Percentiles rank a stretch among this genome's conserved stretches.
These are phyloP conservation scores for Colletotrichum lupini DNA, from an alignment of 2,329 filamentous ascomycete species.

Conservation along the genomic window DNA sequence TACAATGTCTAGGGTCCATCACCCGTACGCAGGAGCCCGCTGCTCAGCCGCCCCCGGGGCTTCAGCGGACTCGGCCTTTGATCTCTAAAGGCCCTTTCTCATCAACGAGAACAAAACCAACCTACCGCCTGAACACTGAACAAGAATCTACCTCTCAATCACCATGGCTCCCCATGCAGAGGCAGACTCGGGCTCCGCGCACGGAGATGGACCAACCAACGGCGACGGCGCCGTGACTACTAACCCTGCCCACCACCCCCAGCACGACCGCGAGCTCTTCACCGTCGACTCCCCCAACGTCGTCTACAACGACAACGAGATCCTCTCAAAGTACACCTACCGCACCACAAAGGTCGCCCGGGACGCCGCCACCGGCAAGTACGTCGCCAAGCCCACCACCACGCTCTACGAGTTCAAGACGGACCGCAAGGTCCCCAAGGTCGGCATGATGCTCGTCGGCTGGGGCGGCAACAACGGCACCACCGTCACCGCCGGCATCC, in stretches of 20 bases:
- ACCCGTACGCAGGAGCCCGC: constrained; percentile 96
- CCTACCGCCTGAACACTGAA: constrained; percentile 37
- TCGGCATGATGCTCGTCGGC: constrained; percentile 97
- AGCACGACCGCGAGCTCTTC: constrained; percentile 73
- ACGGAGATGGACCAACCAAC: constrained; percentile 67
- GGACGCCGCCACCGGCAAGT: constrained; percentile 74
- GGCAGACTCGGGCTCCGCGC: constrained; percentile 64
- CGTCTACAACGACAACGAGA: constrained; percentile 86
- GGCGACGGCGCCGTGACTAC: constrained; percentile 55
- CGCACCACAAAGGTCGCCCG: constrained; percentile 87
- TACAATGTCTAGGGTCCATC: constrained; percentile 75
- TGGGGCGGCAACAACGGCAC: constrained; percentile 99
- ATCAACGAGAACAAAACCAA: constrained; percentile 61
- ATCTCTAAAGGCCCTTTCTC: constrained; percentile 44
- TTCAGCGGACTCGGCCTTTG: constrained; percentile 73
- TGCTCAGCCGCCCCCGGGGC: constrained; percentile 89
- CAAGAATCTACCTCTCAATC: constrained; percentile 34
- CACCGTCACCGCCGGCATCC: constrained; percentile 95
- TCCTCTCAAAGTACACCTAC: constrained; percentile 95
- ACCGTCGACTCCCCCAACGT: constrained; percentile 93
- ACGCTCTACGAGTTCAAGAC: constrained; percentile 98
- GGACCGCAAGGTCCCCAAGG: constrained; percentile 90
- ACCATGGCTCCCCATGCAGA: constrained; percentile 94
- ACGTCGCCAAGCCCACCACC: constrained; percentile 86
- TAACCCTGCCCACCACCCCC: constrained; percentile 47